Evolutionary conservation across 257 asterid genomes (phyloP), one percentile per base, ranked within the genome.

Genomic region (Paulownia fortunei): DNA sequence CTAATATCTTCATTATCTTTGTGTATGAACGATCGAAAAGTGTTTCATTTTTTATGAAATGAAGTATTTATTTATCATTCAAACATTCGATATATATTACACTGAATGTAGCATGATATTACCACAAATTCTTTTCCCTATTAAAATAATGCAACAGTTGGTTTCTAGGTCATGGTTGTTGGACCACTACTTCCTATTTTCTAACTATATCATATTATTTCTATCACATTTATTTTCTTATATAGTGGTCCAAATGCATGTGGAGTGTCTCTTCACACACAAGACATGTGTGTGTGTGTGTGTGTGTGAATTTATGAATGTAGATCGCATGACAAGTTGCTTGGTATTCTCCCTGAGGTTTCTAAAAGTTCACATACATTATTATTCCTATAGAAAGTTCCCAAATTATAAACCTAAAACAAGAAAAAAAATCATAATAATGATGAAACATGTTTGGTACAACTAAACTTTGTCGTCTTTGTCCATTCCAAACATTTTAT

Each of bases 171-270:
- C 34, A 56, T 54, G 63, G 34, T 56, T 26, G 26, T 24, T 10
- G 18, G 39, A 56, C 16, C 63, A 23, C 36, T 2, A 5, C 39
- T 23, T 36, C 12, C 34, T n/a, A 41, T 16, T 37, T 36, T 39
- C 18, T 16, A 73, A 41, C 34, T 60, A 26, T 41, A 62, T 63
- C 8, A 8, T 51, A 49, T 64, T 73, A 47, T 56, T n/a, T 46
- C 8, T 18, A 12, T 54, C 16, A 30, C 37, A 44, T 60, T 52
- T 72, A 63, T 15, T 67, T 24, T 51, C 34, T 11, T 3, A 10
- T n/a, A 19, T n/a, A 42, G 65, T 66, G 84, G 78, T 76, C 84
- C 84, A 70, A 51, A 13, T 47, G 78, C 81, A 76, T 76, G 84
- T 81, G 84, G 62, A 39, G 44, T 76, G 84, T 76, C 78, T 41